Base-by-base conservation (phyloP, 345 rosid genomes). In the Sonneratia caseolaris region DNA sequence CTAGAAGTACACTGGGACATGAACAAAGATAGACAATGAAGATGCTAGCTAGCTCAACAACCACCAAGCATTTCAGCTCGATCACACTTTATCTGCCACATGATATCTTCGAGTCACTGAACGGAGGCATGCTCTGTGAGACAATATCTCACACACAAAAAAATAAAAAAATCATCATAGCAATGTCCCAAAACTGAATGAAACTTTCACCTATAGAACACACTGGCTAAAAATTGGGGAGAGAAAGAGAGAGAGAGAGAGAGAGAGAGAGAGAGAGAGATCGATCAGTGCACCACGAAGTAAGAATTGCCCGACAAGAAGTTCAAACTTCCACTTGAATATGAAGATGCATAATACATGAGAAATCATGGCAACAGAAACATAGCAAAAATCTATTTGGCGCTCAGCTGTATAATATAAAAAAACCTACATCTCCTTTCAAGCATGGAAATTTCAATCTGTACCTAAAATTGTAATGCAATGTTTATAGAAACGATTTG, bases 401-500 rank as follows among this genome's bases (percentile, higher is more conserved):
- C 1, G 64, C 11, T 57, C 64, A 22, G 32, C 32, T n/a, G 35
- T 22, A 22, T 57, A 22, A 10, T 0, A 27, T 27, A 27, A 32
- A n/a, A n/a, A 57, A n/a, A 57, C 11, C 35, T n/a, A 8, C 35
- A 6, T 57, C n/a, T 22, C 64, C 32, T n/a, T 57, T 57, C 13
- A 62, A 62, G 66, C 38, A 32, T 62, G 66, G 37, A 62, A 62
- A 62, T 62, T 62, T 35, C 66, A 32, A 27, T 62, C 27, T 18
- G 27, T 35, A 62, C 37, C 66, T 62, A 22, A 62, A 62, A 35
- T 62, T 27, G 14, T 35, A 10, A 27, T 62, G 24, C 0, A 21
- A 62, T 15, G 35, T 24, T 21, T 62, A 35, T 10, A 24, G 1
- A 62, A 35, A 62, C 66, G 27, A 12, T n/a, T 57, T 57, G 32